Percentiles rank a stretch among this genome's conserved stretches.
phyloP scores from a whole-genome alignment of 169 alveolate species.

The Plasmodium relictum region DNA sequence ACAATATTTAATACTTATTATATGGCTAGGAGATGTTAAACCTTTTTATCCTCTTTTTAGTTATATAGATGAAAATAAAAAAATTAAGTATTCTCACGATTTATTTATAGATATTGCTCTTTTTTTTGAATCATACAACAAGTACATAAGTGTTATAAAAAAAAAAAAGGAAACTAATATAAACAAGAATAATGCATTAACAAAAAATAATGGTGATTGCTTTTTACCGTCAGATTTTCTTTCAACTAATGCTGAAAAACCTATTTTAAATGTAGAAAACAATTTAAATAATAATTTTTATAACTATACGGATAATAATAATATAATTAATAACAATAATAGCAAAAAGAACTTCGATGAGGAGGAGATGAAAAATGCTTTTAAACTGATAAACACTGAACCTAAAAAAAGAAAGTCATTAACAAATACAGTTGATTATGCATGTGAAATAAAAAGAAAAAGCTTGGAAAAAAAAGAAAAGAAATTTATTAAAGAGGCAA shows the following conservation, averaged over 20 bases:
- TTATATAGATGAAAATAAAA: constrained; percentile 41
- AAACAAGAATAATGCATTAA: neutral
- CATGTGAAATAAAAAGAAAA: constrained; percentile 68
- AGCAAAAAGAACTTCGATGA: no score
- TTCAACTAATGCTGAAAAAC: constrained; percentile 6
- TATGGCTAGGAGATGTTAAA: constrained; percentile 72
- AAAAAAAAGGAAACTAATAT: constrained; percentile 11
- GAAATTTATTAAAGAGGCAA: constrained; percentile 12
- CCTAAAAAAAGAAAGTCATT: constrained; percentile 57
- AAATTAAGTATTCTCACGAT: constrained; percentile 44
- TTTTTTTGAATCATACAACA: constrained; percentile 74
- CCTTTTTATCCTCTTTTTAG: constrained; percentile 77
- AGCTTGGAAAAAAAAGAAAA: constrained; percentile 43
- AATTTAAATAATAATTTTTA: neutral
- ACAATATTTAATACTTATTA: constrained; percentile 53
- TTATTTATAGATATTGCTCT: constrained; percentile 48
- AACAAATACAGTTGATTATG: constrained; percentile 72
- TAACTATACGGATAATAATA: neutral
- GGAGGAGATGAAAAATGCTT: neutral
- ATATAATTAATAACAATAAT: neutral
- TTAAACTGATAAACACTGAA: constrained; percentile 12
- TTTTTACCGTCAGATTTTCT: neutral
- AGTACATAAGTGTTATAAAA: constrained; percentile 32
- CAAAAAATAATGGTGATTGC: neutral
- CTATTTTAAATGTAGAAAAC: neutral